These are phyloP conservation scores for Candida tropicalis DNA, from an alignment of 1,139 yeast species.

Conservation along the genomic window DNA sequence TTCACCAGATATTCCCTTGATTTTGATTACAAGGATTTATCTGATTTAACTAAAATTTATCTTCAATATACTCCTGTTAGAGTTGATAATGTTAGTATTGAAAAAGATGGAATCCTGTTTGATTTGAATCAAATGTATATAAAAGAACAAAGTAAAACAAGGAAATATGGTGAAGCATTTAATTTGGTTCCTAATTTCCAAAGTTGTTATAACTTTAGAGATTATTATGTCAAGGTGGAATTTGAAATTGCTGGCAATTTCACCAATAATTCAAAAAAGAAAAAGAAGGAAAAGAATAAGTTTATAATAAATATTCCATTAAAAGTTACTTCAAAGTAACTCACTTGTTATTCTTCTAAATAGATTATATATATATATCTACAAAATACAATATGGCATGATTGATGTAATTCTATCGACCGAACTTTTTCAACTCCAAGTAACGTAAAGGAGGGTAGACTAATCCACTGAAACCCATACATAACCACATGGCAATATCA, in stretches of 20 bases:
- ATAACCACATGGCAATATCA: conserved; percentile 81
- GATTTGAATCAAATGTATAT: conserved; percentile 9
- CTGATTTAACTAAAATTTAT: conserved; percentile 25
- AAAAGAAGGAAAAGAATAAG: conserved; percentile 6
- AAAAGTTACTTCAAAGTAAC: conserved; percentile 2
- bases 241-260: conserved; percentile 21
- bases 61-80: conserved; percentile 28
- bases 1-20: conserved; percentile 20
- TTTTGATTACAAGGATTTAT: conserved; percentile 24
- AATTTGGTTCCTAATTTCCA: conserved; percentile 43
- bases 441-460: conserved; percentile 67
- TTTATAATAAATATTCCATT: conserved; percentile 10
- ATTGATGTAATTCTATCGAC: conserved; percentile 29
- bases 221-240: conserved; percentile 34
- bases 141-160: conserved; percentile 7
- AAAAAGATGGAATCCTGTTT: conserved; percentile 6
- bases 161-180: conserved; percentile 17
- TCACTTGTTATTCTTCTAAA: neutral
- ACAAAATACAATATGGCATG: no score
- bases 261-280: neutral
- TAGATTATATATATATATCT: neutral
- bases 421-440: conserved; percentile 59
- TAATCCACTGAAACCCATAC: conserved; percentile 71
- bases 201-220: conserved; percentile 32
- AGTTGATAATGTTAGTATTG: conserved; percentile 17